These are phyloP conservation scores for Tubosaeta brunneosetosa DNA, from an alignment of 768 basidiomycete genomes.

Conservation along the genomic window DNA sequence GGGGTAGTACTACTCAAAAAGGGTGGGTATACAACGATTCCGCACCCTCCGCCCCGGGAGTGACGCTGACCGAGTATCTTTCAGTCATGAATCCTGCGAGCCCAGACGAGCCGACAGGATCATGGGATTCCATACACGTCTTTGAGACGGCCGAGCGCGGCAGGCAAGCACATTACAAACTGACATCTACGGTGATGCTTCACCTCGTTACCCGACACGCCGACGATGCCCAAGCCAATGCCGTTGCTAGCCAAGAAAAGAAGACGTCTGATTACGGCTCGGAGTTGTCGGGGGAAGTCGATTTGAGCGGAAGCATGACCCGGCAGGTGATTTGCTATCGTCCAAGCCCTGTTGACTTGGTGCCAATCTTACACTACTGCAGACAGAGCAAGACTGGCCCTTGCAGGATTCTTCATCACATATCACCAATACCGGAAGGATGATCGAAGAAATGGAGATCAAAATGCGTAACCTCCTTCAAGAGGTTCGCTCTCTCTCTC, in stretches of 20 bases:
- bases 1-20: constrained; percentile 97
- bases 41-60: background rate
- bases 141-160: constrained; percentile 93
- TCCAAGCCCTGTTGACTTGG: constrained; percentile 6
- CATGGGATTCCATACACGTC: constrained; percentile 99
- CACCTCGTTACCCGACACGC: constrained; percentile 64
- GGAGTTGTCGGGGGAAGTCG: constrained; percentile 72
- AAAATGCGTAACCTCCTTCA: constrained; percentile 96
- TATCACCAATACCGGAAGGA: constrained; percentile 87
- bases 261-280: constrained; percentile 40
- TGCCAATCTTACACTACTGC: constrained; percentile 2
- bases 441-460: constrained; percentile 99
- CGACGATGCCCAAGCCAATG: constrained; percentile 20
- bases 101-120: constrained; percentile 65
- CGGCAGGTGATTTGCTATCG: constrained; percentile 65
- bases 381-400: constrained; percentile 87
- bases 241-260: constrained; percentile 27
- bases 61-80: constrained; percentile 3
- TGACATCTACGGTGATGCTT: constrained; percentile 96
- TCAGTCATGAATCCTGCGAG: constrained; percentile 59
- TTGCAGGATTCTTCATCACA: constrained; percentile 78
- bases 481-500: constrained; percentile 47
- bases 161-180: constrained; percentile 90
- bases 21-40: constrained; percentile 42
- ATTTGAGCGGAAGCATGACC: constrained; percentile 94